Evolutionary conservation across 2,329 filamentous ascomycete genomes (phyloP).

Genomic region (Spiromastix sp.): DNA sequence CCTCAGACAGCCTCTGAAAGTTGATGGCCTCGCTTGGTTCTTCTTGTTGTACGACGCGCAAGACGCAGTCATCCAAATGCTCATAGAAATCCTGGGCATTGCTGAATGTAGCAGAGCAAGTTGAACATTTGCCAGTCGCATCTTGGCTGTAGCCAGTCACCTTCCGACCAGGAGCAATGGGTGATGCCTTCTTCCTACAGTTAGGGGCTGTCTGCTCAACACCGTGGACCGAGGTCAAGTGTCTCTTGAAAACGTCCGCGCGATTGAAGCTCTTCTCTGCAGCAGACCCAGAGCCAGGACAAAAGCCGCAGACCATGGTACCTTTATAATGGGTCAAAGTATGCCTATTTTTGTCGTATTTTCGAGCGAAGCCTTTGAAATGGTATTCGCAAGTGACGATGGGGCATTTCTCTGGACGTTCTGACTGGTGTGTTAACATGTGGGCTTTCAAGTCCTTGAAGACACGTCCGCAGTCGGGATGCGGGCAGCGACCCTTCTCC

Average conservation of each 20-base stretch:
- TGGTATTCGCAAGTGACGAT: constrained; percentile 89
- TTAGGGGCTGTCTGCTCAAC: constrained; percentile 91
- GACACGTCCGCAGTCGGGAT: constrained; percentile 70
- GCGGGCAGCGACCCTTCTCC: constrained; percentile 63
- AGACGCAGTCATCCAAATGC: constrained; percentile 67
- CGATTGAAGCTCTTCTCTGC: constrained; percentile 94
- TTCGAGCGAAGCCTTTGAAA: constrained; percentile 81
- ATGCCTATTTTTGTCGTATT: constrained; percentile 94
- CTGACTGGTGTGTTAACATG: constrained; percentile 85
- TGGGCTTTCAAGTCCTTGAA: constrained; percentile 92
- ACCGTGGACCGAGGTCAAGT: constrained; percentile 79
- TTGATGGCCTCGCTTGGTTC: constrained; percentile 50
- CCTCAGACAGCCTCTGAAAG: constrained; percentile 44
- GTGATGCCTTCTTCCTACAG: constrained; percentile 63
- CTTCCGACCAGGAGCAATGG: constrained; percentile 46
- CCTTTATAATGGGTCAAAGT: constrained; percentile 94
- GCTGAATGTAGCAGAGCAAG: constrained; percentile 72
- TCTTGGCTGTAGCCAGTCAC: constrained; percentile 62
- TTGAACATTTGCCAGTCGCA: constrained; percentile 80
- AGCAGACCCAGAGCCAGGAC: constrained; percentile 75
- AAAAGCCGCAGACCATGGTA: constrained; percentile 94
- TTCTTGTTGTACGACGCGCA: constrained; percentile 52
- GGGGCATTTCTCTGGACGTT: constrained; percentile 88
- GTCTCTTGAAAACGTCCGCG: constrained; percentile 90
- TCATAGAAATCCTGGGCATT: constrained; percentile 96